Evolutionary conservation across 345 rosid genomes (phyloP).

Genomic region (Corymbia maculata): DNA sequence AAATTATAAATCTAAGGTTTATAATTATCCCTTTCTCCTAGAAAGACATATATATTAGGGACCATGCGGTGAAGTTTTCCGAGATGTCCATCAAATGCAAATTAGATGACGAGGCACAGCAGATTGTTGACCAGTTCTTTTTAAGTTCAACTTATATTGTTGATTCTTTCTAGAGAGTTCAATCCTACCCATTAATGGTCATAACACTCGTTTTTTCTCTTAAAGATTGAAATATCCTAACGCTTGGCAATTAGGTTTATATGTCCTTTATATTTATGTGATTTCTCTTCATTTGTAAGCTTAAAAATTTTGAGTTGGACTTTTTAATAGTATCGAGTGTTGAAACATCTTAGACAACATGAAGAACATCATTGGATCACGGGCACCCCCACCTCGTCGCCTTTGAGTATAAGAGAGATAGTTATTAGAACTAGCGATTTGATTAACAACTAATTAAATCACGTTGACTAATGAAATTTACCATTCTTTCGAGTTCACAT

Average conservation of each 20-base stretch:
- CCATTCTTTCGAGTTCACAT: background rate
- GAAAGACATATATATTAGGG: background rate
- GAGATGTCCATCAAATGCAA: background rate
- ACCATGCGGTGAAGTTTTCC: background rate
- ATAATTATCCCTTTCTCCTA: background rate
- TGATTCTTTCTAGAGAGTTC: background rate
- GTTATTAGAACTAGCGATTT: background rate
- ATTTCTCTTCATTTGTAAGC: rapidly evolving
- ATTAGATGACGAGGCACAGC: background rate
- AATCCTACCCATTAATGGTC: background rate
- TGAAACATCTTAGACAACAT: background rate
- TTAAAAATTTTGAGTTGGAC: background rate
- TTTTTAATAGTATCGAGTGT: background rate
- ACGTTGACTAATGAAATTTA: background rate
- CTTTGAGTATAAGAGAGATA: background rate
- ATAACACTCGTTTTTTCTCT: background rate
- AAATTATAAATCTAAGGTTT: background rate
- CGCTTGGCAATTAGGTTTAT: background rate
- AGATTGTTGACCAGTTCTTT: background rate
- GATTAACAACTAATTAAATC: background rate
- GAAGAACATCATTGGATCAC: background rate
- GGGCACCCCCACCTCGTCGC: background rate
- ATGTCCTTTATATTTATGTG: background rate
- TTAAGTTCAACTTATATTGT: background rate
- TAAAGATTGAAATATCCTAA: background rate